Base-by-base conservation (phyloP, 768 basidiomycete species). In the Suillus plorans region DNA sequence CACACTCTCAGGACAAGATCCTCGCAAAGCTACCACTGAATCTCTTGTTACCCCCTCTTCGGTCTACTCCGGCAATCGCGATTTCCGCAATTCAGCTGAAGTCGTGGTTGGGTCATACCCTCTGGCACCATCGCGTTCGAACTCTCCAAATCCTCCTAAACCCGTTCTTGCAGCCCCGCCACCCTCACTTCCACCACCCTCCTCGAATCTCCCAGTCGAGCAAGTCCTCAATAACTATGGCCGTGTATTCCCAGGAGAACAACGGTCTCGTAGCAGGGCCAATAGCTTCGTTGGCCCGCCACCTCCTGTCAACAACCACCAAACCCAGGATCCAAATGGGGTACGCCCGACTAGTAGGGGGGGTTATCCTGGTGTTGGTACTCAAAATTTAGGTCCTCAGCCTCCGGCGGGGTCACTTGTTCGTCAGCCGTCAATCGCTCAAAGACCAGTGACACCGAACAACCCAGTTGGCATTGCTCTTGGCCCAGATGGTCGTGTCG, bases 161-260 rank as follows among this genome's bases (percentile, higher is more conserved):
- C 86, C 91, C 2, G 90, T 83, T 9, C 86, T 95, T 72, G 92
- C 91, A 85, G 84, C 87, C 56, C 88, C 86, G 18, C 61, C 70
- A 2, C 47, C 81, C 0, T 72, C 74, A 16, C 25, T 64, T 3
- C 63, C 77, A 4, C 78, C 80, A 37, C 77, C 82, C 3, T 66
- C 81, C 8, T 82, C 82, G 1, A 73, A 81, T 47, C 82, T 87
- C n/a, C 81, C 85, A 0, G 86, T 94, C 20, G 88, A 91, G 63
- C 85, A 87, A n/a, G 88, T 94, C 9, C 76, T 94, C 18, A 80
- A 81, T 0, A 84, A 87, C 67, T 98, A 98, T 71, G 85, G 89
- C 34, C 94, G 95, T 70, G 86, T 89, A 1, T 85, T 98, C 73
- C 96, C 95, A 8, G 95, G 94, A 4, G 96, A 97, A 74, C 80